Base-by-base conservation (phyloP, 2,329 filamentous ascomycete species). In the Domatiomyces globalis region DNA sequence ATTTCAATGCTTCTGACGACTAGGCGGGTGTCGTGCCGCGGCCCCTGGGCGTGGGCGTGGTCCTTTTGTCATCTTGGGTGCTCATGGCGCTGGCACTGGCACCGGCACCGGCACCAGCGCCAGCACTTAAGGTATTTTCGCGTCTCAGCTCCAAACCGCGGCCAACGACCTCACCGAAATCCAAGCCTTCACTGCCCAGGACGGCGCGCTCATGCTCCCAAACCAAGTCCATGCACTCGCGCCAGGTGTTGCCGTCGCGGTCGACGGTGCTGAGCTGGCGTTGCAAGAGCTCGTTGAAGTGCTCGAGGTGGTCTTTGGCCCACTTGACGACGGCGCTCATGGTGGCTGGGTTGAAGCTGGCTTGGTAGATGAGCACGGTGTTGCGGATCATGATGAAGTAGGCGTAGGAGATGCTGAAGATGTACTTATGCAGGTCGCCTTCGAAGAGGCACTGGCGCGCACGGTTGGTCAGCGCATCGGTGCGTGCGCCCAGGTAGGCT, bases 261-360 rank as follows among this genome's bases (percentile, higher is more conserved):
- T 94, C 84, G 2, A 92, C 85, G 63, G 85, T 88, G 68, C 87
- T 94, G 55, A 98, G 72, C 69, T 96, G 92, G 53, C 90, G 76
- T 36, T 77, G 80, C 39, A 98, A 73, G 48, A 92, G 81, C 45
- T 75, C 76, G 62, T 95, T 96, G 73, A 96, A 96, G 1, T 81
- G 81, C 61, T 95, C 89, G 1, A 96, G 81, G 64, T 94, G 83
- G 61, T 92, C 84, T 68, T 95, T 96, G n/a, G 88, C 89, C 92
- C 92, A 98, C 64, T 90, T 94, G 61, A 98, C 90, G 61, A 88
- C 94, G 0, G 89, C 88, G 62, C 87, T 94, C 77, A 92, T 94
- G 73, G 92, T 87, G 12, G 81, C 75, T 22, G 86, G 77, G 9
- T 88, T 83, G 65, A 96, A 96, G 65, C 87, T 94, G 49, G 70